phyloP scores from a whole-genome alignment of 139 green algal species.

The Chlamydomonas sp. region DNA sequence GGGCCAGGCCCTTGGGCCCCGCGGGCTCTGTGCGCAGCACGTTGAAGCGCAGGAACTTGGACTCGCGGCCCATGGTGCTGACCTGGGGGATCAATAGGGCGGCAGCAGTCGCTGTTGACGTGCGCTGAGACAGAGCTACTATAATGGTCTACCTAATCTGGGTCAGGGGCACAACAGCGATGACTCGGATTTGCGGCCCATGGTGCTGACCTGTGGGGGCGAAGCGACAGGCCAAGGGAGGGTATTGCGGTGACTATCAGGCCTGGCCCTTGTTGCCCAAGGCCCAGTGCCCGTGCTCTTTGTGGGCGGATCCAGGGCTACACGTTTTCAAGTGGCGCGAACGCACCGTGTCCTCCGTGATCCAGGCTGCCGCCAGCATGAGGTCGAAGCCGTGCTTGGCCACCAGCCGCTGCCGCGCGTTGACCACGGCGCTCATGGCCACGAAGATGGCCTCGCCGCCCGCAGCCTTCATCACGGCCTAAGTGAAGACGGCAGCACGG shows the following conservation, averaged over 20 bases:
- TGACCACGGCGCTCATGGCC: conserved; percentile 48
- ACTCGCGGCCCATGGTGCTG: conserved; percentile 44
- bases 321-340: too few relatives aligned
- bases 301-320: too few relatives aligned
- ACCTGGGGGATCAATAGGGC: too few relatives aligned
- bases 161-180: too few relatives aligned
- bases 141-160: too few relatives aligned
- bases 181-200: conserved; percentile 53
- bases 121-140: too few relatives aligned
- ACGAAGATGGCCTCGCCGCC: conserved; percentile 47
- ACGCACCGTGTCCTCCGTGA: conserved; percentile 48
- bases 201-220: background rate
- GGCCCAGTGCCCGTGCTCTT: too few relatives aligned
- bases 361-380: conserved; percentile 49
- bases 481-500: too few relatives aligned
- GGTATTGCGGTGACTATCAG: too few relatives aligned
- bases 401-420: conserved; percentile 45
- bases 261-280: too few relatives aligned
- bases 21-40: conserved; percentile 36
- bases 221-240: too few relatives aligned
- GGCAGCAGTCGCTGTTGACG: too few relatives aligned
- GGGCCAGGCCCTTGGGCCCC: background rate
- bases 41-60: conserved; percentile 62
- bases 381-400: conserved; percentile 41
- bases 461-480: conserved; percentile 55